Conservation (phyloP, 73 alveolate genomes). For the Blepharisma japonicum region DNA sequence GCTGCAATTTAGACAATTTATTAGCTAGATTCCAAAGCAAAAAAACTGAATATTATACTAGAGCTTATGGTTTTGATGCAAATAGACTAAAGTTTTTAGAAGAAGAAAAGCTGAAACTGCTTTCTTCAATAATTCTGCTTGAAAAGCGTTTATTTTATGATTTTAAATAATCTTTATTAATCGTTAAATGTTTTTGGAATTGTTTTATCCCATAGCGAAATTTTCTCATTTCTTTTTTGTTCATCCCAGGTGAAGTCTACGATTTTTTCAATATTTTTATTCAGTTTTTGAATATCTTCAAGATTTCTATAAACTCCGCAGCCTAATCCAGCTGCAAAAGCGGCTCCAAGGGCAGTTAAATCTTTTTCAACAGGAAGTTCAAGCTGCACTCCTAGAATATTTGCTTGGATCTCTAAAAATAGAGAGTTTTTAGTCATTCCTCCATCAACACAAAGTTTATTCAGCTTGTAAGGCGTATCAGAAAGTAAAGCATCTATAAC, state of each 20-base stretch:
- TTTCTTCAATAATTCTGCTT: too few relatives aligned
- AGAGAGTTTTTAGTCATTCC: slow-evolving; percentile 56
- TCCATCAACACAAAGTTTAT: slow-evolving; percentile 54
- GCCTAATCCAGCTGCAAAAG: slow-evolving; percentile 42
- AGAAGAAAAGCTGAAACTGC: slow-evolving; percentile 27
- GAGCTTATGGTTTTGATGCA: slow-evolving; percentile 36
- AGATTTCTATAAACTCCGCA: not conserved
- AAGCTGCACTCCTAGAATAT: slow-evolving; percentile 2
- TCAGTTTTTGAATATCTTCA: not conserved
- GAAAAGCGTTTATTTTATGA: too few relatives aligned
- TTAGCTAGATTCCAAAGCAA: slow-evolving; percentile 20
- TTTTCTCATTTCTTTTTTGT: too few relatives aligned
- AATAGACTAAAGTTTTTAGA: slow-evolving; percentile 29
- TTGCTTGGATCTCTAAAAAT: slow-evolving; percentile 45
- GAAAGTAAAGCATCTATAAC: slow-evolving; percentile 47
- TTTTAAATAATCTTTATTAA: too few relatives aligned
- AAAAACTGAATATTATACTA: not conserved
- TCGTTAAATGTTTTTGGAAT: too few relatives aligned
- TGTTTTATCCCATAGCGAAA: too few relatives aligned
- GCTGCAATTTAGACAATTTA: slow-evolving; percentile 15
- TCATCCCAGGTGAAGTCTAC: not conserved
- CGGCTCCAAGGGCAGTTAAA: slow-evolving; percentile 48
- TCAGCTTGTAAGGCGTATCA: slow-evolving; percentile 35
- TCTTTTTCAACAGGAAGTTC: slow-evolving; percentile 23
- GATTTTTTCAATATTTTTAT: not conserved